Base-by-base conservation (phyloP, 352 stramenopile species). In the Phytopythium delawarense region DNA sequence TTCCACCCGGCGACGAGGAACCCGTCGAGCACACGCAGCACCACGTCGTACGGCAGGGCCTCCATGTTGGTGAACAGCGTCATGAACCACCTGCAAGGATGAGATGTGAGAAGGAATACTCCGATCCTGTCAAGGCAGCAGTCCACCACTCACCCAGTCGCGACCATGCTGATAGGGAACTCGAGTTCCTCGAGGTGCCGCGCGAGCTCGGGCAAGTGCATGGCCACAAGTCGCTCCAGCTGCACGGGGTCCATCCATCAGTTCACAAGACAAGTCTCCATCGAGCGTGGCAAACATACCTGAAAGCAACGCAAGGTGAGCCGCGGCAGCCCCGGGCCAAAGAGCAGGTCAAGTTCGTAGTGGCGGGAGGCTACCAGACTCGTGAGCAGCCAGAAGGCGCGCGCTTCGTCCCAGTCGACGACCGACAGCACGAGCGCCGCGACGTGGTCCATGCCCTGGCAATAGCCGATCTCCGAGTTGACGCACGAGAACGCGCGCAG, bases 61-160 rank as follows among this genome's bases (percentile, higher is more conserved):
- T 92, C 83, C 78, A 90, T 87, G 61, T 82, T 92, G 37, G 74
- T 79, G 48, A 91, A 91, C 18, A 92, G 75, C 30, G 84, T 91
- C 79, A 92, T 87, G 70, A 92, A 89, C 84, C 84, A 92, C 39
- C 81, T 92, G 62, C 23, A 18, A 28, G n/a, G 20, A 16, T n/a
- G 1, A 45, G 13, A 7, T 4, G 13, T n/a, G 15, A 45, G 39
- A 15, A 6, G 12, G 39, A 21, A n/a, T 20, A 0, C 16, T 23
- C 32, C 9, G 15, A 16, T 16, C 7, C n/a, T 12, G 1, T 28
- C 34, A 12, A 55, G 13, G 30, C 35, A 40, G 35, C 35, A 40
- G 12, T 40, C 12, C 9, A 40, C 35, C 35, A 15, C 6, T 34
- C 72, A 92, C 81, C 74, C 77, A 13, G 84, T 90, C 9, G 78